A percentile compares a stretch with the other conserved stretches of the same genome.
Evolutionary conservation across 2,329 filamentous ascomycete genomes (phyloP).

Genomic region (Microsporum audouinii): DNA sequence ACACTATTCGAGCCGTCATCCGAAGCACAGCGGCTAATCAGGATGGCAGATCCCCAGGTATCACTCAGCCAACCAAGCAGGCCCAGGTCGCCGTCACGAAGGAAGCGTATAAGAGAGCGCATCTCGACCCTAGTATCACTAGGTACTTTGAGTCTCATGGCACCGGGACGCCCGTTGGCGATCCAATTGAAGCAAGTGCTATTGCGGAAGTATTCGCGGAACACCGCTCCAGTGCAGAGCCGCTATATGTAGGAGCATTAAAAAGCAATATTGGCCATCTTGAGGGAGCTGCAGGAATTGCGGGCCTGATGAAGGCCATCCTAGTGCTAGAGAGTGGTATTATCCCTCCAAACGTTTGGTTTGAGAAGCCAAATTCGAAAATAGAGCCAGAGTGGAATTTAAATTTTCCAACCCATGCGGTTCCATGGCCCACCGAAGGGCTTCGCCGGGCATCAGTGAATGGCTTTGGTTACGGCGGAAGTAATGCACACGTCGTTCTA

Average conservation of each 20-base stretch:
- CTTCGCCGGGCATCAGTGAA: constrained; percentile 21
- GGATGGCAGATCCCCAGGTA: constrained; percentile 20
- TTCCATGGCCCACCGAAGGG: constrained; percentile 19
- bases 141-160: constrained; percentile 18
- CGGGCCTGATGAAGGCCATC: constrained; percentile 20
- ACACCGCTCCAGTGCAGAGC: not conserved
- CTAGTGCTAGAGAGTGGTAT: constrained; percentile 18
- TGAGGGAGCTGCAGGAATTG: constrained; percentile 20
- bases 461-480: constrained; percentile 24
- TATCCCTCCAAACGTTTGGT: constrained; percentile 22
- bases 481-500: constrained; percentile 20
- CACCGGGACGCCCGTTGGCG: constrained; percentile 27
- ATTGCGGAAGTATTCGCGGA: constrained; percentile 12
- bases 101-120: constrained; percentile 22
- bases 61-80: constrained; percentile 16
- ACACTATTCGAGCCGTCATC: constrained; percentile 27
- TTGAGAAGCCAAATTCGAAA: constrained; percentile 20
- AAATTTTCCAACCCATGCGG: constrained; percentile 14
- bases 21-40: constrained; percentile 21
- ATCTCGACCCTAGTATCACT: constrained; percentile 13
- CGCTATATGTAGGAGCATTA: constrained; percentile 18
- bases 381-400: constrained; percentile 15
- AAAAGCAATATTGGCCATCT: constrained; percentile 22
- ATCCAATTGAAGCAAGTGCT: constrained; percentile 18
- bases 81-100: constrained; percentile 23